Conservation (phyloP, 2,329 filamentous ascomycete genomes). For the Fusarium transvaalense region DNA sequence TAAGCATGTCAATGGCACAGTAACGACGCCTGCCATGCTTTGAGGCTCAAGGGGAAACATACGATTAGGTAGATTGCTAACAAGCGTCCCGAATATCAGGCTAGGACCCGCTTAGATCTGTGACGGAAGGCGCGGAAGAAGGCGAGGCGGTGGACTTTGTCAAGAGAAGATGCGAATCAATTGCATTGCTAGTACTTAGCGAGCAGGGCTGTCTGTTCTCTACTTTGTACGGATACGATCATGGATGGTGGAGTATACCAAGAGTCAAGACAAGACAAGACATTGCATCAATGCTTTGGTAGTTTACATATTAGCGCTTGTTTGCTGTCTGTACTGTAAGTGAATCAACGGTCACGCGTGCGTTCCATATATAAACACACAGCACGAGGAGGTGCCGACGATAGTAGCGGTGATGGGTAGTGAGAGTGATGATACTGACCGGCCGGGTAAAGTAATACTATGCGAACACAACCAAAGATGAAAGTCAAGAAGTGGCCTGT, state of each 20-base stretch:
- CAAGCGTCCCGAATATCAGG: slow-evolving; percentile 34
- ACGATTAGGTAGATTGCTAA: slow-evolving; percentile 31
- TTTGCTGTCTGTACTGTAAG: not conserved
- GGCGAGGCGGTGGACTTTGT: slow-evolving; percentile 31
- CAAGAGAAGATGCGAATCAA: not conserved
- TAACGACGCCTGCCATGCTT: slow-evolving; percentile 1
- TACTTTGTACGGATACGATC: slow-evolving; percentile 37
- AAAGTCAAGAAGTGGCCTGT: slow-evolving; percentile 36
- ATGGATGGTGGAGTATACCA: slow-evolving; percentile 24
- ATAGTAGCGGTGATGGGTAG: not conserved
- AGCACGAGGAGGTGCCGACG: not conserved
- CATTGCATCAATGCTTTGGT: slow-evolving; percentile 2
- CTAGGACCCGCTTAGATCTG: slow-evolving; percentile 41
- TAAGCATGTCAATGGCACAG: slow-evolving; percentile 10
- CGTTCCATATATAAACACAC: not conserved
- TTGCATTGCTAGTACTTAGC: not conserved
- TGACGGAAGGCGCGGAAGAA: slow-evolving; percentile 37
- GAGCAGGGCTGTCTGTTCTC: slow-evolving; percentile 19
- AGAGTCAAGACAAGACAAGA: slow-evolving; percentile 15
- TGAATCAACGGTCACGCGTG: slow-evolving; percentile 12
- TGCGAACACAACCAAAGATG: not conserved
- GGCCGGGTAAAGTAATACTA: not conserved
- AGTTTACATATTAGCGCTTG: not conserved
- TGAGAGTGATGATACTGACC: not conserved
- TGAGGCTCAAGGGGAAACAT: slow-evolving; percentile 41